Percentiles rank a stretch among this genome's conserved stretches.
Evolutionary conservation across 2,329 filamentous ascomycete genomes (phyloP).

Genomic region (Trichoderma atrobrunneum): DNA sequence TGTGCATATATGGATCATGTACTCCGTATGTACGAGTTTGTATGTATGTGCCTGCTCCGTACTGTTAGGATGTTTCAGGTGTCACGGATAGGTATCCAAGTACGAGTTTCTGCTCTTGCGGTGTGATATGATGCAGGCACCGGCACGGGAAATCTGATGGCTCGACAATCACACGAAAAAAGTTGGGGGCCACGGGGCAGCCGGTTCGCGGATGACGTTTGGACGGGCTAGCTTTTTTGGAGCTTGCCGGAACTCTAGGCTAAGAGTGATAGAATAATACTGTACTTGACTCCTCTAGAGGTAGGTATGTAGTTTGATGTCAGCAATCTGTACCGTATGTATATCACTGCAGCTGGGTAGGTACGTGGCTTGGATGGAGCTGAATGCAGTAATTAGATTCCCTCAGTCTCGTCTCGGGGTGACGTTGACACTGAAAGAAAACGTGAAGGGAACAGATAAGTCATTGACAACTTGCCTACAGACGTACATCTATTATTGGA

Average conservation of each 20-base stretch:
- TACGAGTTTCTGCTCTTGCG: background rate
- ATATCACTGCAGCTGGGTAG: background rate
- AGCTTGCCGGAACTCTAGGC: background rate
- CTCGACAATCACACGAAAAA: background rate
- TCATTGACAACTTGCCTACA: background rate
- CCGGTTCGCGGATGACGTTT: background rate
- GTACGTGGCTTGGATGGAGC: background rate
- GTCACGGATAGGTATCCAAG: background rate
- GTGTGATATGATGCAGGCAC: background rate
- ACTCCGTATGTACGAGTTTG: background rate
- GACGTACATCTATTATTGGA: too few relatives aligned
- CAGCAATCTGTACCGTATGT: background rate
- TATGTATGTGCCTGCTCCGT: background rate
- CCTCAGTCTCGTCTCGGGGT: background rate
- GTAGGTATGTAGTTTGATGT: background rate
- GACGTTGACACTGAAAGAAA: background rate
- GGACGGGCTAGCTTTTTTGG: background rate
- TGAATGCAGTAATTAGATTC: background rate
- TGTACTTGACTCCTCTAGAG: too few relatives aligned
- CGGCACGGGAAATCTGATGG: background rate
- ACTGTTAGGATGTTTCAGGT: background rate
- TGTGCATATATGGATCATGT: background rate
- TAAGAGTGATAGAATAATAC: too few relatives aligned
- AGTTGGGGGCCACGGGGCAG: background rate
- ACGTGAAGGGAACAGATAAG: background rate